Conservation (phyloP, 257 asterid genomes). For the Catharanthus roseus region DNA sequence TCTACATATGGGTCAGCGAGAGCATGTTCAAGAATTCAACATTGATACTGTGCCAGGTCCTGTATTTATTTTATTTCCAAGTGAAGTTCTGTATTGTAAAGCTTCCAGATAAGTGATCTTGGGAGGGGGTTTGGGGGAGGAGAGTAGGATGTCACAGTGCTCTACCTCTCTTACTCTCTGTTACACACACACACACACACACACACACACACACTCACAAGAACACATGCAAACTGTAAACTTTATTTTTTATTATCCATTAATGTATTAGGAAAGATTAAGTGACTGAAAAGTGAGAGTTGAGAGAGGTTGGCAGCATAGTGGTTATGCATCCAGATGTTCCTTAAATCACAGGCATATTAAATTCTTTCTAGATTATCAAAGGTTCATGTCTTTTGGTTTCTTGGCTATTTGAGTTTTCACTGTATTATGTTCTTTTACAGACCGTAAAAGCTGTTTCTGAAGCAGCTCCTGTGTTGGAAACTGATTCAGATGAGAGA, state of each 20-base stretch:
- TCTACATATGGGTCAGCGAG: constrained; percentile 77
- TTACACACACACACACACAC: too few species aligned
- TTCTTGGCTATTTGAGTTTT: neutral
- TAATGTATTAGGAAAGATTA: neutral
- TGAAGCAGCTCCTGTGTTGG: constrained; percentile 52
- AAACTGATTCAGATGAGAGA: constrained; percentile 56
- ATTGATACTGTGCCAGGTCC: constrained; percentile 72
- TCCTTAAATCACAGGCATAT: neutral
- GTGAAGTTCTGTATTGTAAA: constrained; percentile 5
- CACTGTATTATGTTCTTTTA: constrained; percentile 17
- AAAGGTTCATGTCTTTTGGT: neutral
- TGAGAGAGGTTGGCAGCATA: neutral
- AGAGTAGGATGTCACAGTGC: neutral
- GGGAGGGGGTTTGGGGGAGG: neutral
- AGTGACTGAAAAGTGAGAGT: neutral
- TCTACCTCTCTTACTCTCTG: neutral
- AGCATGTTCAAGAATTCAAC: constrained; percentile 82
- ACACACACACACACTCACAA: too few species aligned
- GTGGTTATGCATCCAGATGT: neutral
- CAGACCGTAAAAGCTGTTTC: constrained; percentile 84
- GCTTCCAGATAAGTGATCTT: neutral
- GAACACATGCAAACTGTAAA: neutral
- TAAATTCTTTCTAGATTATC: neutral
- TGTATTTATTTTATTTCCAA: constrained; percentile 5
- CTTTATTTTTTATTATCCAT: neutral